phyloP scores from a whole-genome alignment of 2,329 filamentous ascomycete species.

The Microdochium paspali region DNA sequence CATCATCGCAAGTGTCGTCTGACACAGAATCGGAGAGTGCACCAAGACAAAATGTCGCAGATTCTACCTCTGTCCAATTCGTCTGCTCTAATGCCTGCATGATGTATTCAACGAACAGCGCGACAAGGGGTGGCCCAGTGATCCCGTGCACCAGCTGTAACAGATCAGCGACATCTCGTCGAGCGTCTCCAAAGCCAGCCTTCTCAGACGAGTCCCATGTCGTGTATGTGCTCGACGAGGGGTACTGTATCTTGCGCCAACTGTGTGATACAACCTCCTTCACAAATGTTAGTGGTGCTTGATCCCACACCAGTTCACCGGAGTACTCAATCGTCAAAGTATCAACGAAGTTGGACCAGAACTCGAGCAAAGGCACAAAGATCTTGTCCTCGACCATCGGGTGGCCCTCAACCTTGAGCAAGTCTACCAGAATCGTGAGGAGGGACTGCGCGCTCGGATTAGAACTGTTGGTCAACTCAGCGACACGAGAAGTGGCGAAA shows the following conservation, averaged over 20 bases:
- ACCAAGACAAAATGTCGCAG: constrained; percentile 53
- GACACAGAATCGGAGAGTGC: constrained; percentile 57
- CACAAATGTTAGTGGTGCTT: constrained; percentile 46
- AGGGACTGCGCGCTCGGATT: constrained; percentile 42
- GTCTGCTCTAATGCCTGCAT: constrained; percentile 36
- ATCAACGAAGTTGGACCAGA: constrained; percentile 73
- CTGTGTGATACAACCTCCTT: constrained; percentile 56
- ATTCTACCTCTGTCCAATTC: constrained; percentile 52
- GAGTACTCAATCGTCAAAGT: constrained; percentile 51
- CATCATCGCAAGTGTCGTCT: constrained; percentile 47
- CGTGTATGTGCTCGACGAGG: constrained; percentile 43
- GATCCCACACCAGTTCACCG: constrained; percentile 43
- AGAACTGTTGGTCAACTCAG: constrained; percentile 44
- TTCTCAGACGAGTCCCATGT: constrained; percentile 64
- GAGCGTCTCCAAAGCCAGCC: constrained; percentile 59
- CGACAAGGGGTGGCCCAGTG: constrained; percentile 44
- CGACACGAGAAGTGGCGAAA: constrained; percentile 57
- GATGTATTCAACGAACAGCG: constrained; percentile 46
- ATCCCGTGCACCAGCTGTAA: constrained; percentile 62
- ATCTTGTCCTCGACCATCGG: constrained; percentile 66
- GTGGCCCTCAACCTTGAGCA: constrained; percentile 57
- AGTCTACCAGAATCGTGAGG: constrained; percentile 49
- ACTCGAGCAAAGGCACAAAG: constrained; percentile 66
- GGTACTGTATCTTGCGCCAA: constrained; percentile 62
- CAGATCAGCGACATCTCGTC: constrained; percentile 72